Evolutionary conservation across 2,329 filamentous ascomycete genomes (phyloP), one percentile per base, ranked within the genome.

Genomic region (Colletotrichum godetiae): DNA sequence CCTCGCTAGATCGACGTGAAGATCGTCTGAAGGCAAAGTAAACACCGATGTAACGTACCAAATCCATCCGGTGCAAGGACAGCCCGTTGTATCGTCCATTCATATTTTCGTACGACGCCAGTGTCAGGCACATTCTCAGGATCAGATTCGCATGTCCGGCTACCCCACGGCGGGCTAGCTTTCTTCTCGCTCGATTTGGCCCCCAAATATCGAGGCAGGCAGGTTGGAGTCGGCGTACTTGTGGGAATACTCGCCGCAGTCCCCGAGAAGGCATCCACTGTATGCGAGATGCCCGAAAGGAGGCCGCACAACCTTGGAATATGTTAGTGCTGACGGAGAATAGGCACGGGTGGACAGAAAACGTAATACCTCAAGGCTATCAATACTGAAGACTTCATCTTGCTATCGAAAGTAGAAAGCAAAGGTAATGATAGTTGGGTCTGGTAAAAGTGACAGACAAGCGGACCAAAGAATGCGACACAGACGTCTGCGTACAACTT

Each of bases 41-140:
- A 15, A 13, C 2, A 13, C 15, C 29, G 12, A 55, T 53, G 27
- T 1, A 4, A 63, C 72, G 1, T 68, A 74, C 72, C 62, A 29
- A 74, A 67, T 19, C 72, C 72, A 62, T 74, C 72, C 2, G 72
- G 72, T 10, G 72, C 72, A 31, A 59, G 29, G 5, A 31, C 15
- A 10, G 61, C 65, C 15, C 72, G 57, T n/a, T 63, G 49, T 8
- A 74, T 35, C 7, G 68, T 72, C 72, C 72, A 74, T 33, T 72
- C 72, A 15, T 74, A 74, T 19, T 62, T 72, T 7, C 72, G 68
- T 11, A 63, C 57, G 10, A 74, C 58, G 12, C 72, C 72, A 24
- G 72, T 72, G 5, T 72, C 58, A 6, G 72, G 72, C n/a, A 70
- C 60, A 15, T 73, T 56, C 1, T 70, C 67, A 3, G 70, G 72